These are phyloP conservation scores for Stentor roeselii DNA, from an alignment of 73 alveolate species.

Conservation along the genomic window DNA sequence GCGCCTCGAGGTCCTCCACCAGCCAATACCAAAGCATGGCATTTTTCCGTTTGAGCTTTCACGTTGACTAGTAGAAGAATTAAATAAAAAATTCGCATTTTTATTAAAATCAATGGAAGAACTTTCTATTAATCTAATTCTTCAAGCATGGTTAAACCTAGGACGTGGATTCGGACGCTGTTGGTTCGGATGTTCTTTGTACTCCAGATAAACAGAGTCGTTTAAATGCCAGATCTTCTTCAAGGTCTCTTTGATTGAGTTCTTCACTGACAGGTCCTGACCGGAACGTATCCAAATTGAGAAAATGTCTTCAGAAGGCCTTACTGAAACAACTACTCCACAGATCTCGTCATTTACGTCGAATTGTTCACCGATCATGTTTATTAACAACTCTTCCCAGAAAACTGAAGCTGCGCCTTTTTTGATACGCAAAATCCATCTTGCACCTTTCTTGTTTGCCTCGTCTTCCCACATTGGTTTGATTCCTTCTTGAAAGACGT, in stretches of 20 bases:
- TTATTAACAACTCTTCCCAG: constrained; percentile 74
- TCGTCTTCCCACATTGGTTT: constrained; percentile 87
- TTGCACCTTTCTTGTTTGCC: constrained; percentile 72
- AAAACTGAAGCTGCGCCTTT: constrained; percentile 58
- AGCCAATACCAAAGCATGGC: neutral
- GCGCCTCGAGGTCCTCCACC: neutral
- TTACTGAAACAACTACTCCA: constrained; percentile 50
- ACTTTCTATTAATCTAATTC: no score
- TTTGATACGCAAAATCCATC: constrained; percentile 59
- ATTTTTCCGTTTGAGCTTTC: neutral
- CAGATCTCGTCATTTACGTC: constrained; percentile 54
- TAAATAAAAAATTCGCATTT: neutral
- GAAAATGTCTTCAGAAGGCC: constrained; percentile 41
- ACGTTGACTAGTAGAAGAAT: neutral
- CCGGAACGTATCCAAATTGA: no score
- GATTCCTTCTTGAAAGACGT: constrained; percentile 65
- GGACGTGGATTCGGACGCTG: no score
- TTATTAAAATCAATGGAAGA: neutral
- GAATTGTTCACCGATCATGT: constrained; percentile 66
- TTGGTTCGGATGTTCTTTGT: no score
- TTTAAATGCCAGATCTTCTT: no score
- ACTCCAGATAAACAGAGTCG: no score
- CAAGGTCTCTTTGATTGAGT: no score
- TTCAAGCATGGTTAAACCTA: no score
- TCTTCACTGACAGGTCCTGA: no score